Evolutionary conservation across 2,329 filamentous ascomycete genomes (phyloP), one percentile per base, ranked within the genome.

Genomic region (Hawksworthiomyces lignivorus): DNA sequence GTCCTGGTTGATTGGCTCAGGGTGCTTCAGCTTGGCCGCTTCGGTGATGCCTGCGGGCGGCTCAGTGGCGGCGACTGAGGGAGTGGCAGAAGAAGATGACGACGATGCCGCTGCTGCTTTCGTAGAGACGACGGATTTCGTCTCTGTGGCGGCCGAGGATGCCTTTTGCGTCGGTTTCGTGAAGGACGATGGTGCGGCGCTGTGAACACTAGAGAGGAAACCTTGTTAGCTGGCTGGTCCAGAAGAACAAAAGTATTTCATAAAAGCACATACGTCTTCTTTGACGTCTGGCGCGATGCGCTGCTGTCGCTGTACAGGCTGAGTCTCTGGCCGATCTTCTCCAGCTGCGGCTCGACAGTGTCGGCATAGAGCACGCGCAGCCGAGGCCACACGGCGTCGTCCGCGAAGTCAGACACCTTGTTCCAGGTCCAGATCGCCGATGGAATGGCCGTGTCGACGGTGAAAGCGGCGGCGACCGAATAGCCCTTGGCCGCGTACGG

Each of bases 311-410:
- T 80, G 62, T 88, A 86, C 36, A 84, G 73, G 30, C 88, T 89
- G 10, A 98, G 74, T 34, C 89, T 81, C 65, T 96, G 84, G 11
- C 87, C 86, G 54, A 98, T 97, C 54, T 88, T 87, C 43, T 90
- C 77, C 12, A 98, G 73, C 62, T 98, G 94, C 12, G 94, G 94
- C 64, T 97, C 89, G 4, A 98, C 89, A 53, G 94, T 95, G 56
- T 95, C 82, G 10, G 82, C 77, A 56, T 97, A 97, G 5, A 96
- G 66, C 12, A 84, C 73, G 20, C 84, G 79, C 10, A 96, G 49
- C 50, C 84, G 82, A 2, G 90, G 90, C 82, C 86, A 92, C 14
- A 97, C 68, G 2, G 80, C 82, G 35, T 77, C 76, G 44, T 87
- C 77, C 26, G 94, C 64, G 55, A 96, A 90, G 11, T 73, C 65